phyloP scores from a whole-genome alignment of 768 basidiomycete genomes.

The Suillus americanus region DNA sequence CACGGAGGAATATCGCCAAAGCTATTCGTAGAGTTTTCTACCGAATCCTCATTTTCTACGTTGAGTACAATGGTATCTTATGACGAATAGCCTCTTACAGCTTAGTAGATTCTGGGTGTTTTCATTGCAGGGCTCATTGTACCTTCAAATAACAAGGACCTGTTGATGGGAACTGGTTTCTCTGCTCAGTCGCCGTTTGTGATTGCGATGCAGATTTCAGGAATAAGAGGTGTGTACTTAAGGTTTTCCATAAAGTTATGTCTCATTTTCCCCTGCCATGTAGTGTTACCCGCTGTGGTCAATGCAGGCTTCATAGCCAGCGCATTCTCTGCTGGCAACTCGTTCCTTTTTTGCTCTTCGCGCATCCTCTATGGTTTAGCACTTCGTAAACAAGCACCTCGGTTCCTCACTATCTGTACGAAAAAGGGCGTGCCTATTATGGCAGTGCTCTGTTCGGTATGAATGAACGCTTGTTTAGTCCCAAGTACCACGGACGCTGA shows the following conservation, averaged over 20 bases:
- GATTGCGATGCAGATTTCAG: constrained; percentile 69
- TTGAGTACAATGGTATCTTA: constrained; percentile 26
- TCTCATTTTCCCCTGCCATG: neutral
- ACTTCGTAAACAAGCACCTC: constrained; percentile 47
- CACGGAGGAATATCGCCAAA: constrained; percentile 74
- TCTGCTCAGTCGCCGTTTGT: constrained; percentile 81
- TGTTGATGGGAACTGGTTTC: constrained; percentile 48
- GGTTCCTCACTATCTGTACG: constrained; percentile 45
- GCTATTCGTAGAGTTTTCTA: constrained; percentile 76
- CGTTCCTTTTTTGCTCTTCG: constrained; percentile 53
- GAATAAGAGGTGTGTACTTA: constrained; percentile 49
- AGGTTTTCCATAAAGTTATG: constrained; percentile 8
- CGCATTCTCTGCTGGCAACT: constrained; percentile 72
- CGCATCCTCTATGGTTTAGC: constrained; percentile 44
- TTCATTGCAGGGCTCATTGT: constrained; percentile 76
- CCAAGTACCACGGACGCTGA: neutral
- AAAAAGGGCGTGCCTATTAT: constrained; percentile 46
- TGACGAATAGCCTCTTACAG: neutral
- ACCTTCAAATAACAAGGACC: constrained; percentile 52
- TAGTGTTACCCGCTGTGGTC: constrained; percentile 61
- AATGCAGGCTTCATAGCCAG: constrained; percentile 72
- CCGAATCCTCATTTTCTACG: constrained; percentile 79
- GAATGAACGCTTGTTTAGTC: constrained; percentile 8
- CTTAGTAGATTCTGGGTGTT: constrained; percentile 58
- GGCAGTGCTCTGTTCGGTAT: constrained; percentile 28